These are phyloP conservation scores for Cyclotella atomus DNA, from an alignment of 108 stramenopile species.

Conservation along the genomic window DNA sequence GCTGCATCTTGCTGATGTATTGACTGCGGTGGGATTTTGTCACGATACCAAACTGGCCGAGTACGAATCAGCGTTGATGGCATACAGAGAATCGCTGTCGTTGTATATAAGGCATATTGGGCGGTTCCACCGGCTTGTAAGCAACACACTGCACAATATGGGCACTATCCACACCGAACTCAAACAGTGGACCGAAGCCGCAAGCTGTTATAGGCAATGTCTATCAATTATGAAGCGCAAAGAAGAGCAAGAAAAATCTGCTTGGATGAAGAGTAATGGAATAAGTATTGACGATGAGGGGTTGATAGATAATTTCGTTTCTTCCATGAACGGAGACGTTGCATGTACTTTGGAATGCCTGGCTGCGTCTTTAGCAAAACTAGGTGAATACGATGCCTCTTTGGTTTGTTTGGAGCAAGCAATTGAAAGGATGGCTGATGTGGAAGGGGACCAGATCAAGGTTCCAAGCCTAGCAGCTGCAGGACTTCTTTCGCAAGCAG, in stretches of 20 bases:
- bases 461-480: constrained; percentile 12
- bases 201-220: constrained; percentile 50
- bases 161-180: constrained; percentile 56
- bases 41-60: constrained; percentile 50
- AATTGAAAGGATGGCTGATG: constrained; percentile 16
- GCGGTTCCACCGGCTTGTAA: constrained; percentile 46
- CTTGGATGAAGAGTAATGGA: constrained; percentile 13
- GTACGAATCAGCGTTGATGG: constrained; percentile 40
- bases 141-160: constrained; percentile 54
- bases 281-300: background rate
- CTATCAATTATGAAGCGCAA: constrained; percentile 44
- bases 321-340: constrained; percentile 37
- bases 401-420: constrained; percentile 43
- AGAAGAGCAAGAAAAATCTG: constrained; percentile 39
- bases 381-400: constrained; percentile 45
- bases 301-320: constrained; percentile 17
- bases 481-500: constrained; percentile 41
- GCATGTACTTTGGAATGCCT: constrained; percentile 36
- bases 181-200: constrained; percentile 54
- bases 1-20: constrained; percentile 54
- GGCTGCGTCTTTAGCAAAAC: constrained; percentile 36
- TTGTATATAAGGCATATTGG: constrained; percentile 54
- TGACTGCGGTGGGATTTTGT: constrained; percentile 54
- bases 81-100: constrained; percentile 53
- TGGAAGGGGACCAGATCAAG: background rate